These are phyloP conservation scores for Sporisorium reilianum DNA, from an alignment of 1,284 basidiomycete species.

Conservation along the genomic window DNA sequence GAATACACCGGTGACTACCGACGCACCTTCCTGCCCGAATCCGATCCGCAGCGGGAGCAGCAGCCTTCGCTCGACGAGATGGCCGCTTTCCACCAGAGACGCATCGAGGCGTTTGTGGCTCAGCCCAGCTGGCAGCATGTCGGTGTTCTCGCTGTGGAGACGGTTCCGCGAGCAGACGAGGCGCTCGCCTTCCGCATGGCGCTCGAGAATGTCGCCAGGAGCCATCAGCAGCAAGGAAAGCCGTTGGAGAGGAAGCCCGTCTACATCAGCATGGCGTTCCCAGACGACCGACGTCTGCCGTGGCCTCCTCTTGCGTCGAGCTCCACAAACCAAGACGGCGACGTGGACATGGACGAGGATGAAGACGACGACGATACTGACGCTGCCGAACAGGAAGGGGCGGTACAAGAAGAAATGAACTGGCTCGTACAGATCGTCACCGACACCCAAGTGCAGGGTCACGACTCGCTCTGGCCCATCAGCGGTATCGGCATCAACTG, in stretches of 20 bases:
- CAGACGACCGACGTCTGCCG: slow-evolving; percentile 47
- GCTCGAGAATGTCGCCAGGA: slow-evolving; percentile 35
- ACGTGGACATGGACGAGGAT: slow-evolving; percentile 39
- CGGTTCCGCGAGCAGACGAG: slow-evolving; percentile 60
- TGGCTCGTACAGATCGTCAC: slow-evolving; percentile 45
- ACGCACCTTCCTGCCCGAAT: slow-evolving; percentile 32
- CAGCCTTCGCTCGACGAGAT: slow-evolving; percentile 47
- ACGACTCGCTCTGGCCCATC: slow-evolving; percentile 44
- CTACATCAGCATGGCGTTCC: slow-evolving; percentile 56
- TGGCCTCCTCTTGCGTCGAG: slow-evolving; percentile 32
- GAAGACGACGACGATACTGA: slow-evolving; percentile 28
- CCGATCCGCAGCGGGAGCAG: slow-evolving; percentile 28
- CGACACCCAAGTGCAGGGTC: slow-evolving; percentile 37
- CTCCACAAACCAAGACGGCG: slow-evolving; percentile 9
- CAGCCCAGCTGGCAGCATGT: slow-evolving; percentile 45
- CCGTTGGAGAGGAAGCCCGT: slow-evolving; percentile 45
- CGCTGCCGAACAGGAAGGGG: slow-evolving; percentile 19
- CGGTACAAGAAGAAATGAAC: slow-evolving; percentile 44
- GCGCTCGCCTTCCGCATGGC: slow-evolving; percentile 55
- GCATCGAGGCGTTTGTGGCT: slow-evolving; percentile 42
- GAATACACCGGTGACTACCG: slow-evolving; percentile 63
- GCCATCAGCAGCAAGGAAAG: slow-evolving; percentile 21
- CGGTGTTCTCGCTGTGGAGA: slow-evolving; percentile 61
- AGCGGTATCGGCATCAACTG: slow-evolving; percentile 63
- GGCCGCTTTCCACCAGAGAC: slow-evolving; percentile 52